Evolutionary conservation across 2,329 filamentous ascomycete genomes (phyloP).

Genomic region (Aureobasidium leucospermi): DNA sequence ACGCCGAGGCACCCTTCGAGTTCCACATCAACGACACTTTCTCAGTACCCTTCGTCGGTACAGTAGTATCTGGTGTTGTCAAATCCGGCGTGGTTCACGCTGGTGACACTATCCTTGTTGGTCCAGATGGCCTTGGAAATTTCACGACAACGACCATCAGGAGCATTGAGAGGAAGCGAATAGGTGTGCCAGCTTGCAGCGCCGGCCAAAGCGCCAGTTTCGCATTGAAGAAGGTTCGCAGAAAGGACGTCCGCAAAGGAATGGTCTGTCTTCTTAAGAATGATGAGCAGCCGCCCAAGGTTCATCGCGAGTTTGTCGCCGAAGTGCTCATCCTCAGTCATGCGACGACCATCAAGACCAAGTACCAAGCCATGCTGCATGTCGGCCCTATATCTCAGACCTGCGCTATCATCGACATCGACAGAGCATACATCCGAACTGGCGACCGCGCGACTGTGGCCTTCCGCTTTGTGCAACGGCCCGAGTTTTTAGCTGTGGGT

Average conservation of each 20-base stretch:
- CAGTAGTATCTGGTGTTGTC: slow-evolving; percentile 89
- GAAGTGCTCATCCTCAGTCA: slow-evolving; percentile 91
- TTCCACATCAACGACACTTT: slow-evolving; percentile 97
- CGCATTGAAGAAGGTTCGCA: slow-evolving; percentile 75
- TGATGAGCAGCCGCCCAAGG: slow-evolving; percentile 50
- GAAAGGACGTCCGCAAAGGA: slow-evolving; percentile 92
- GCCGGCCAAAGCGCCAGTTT: slow-evolving; percentile 92
- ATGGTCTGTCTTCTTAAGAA: slow-evolving; percentile 89
- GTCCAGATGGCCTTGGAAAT: slow-evolving; percentile 82
- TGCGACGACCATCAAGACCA: slow-evolving; percentile 91
- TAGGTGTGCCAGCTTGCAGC: slow-evolving; percentile 76
- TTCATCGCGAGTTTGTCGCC: slow-evolving; percentile 48
- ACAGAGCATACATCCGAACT: slow-evolving; percentile 88
- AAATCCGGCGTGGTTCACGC: slow-evolving; percentile 76
- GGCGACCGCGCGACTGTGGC: slow-evolving; percentile 91
- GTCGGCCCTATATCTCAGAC: slow-evolving; percentile 93
- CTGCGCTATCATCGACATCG: slow-evolving; percentile 94
- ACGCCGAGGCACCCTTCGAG: slow-evolving; percentile 80
- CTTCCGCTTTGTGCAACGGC: slow-evolving; percentile 88
- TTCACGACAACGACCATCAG: slow-evolving; percentile 82
- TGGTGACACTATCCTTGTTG: slow-evolving; percentile 82
- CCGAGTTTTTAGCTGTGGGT: slow-evolving; percentile 83
- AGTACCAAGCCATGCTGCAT: slow-evolving; percentile 97
- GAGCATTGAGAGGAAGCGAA: slow-evolving; percentile 90
- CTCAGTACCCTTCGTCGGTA: slow-evolving; percentile 93